Conservation (phyloP, 768 basidiomycete genomes). For the Amanita muscaria region DNA sequence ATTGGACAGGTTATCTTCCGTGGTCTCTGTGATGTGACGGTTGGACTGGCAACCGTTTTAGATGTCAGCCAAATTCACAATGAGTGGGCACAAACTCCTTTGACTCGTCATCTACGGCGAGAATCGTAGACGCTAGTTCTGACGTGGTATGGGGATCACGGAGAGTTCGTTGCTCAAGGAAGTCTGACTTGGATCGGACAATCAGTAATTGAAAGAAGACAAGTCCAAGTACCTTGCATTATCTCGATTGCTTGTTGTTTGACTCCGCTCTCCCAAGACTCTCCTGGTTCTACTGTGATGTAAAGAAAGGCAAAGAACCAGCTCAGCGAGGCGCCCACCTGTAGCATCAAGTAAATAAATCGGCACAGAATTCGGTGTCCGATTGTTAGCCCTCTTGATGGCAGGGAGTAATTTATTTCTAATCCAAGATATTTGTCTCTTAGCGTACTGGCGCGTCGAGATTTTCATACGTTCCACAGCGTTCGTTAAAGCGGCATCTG, state of each 20-base stretch:
- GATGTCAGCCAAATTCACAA: slow-evolving; percentile 3
- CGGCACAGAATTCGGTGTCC: slow-evolving; percentile 23
- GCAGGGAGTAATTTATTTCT: slow-evolving; percentile 81
- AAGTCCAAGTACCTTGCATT: slow-evolving; percentile 31
- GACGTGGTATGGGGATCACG: slow-evolving; percentile 55
- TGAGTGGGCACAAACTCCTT: slow-evolving; percentile 30
- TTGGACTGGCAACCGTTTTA: slow-evolving; percentile 36
- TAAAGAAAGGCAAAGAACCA: slow-evolving; percentile 3
- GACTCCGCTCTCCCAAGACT: slow-evolving; percentile 53
- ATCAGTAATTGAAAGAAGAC: not conserved
- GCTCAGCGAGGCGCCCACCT: slow-evolving; percentile 26
- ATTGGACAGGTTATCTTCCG: slow-evolving; percentile 49
- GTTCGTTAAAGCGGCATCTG: slow-evolving; percentile 32
- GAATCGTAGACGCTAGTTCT: slow-evolving; percentile 40
- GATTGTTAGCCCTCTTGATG: slow-evolving; percentile 38
- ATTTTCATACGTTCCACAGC: slow-evolving; percentile 77
- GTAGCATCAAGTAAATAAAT: slow-evolving; percentile 61
- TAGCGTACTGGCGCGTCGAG: slow-evolving; percentile 86
- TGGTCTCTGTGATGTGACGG: slow-evolving; percentile 42
- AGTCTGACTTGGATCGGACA: slow-evolving; percentile 33
- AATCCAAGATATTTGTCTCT: slow-evolving; percentile 88
- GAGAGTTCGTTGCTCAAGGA: slow-evolving; percentile 39
- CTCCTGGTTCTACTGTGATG: slow-evolving; percentile 33
- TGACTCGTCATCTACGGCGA: slow-evolving; percentile 35
- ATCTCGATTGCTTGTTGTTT: slow-evolving; percentile 40